Evolutionary conservation across 2,329 filamentous ascomycete genomes (phyloP).

Genomic region (Monosporascus sp.): DNA sequence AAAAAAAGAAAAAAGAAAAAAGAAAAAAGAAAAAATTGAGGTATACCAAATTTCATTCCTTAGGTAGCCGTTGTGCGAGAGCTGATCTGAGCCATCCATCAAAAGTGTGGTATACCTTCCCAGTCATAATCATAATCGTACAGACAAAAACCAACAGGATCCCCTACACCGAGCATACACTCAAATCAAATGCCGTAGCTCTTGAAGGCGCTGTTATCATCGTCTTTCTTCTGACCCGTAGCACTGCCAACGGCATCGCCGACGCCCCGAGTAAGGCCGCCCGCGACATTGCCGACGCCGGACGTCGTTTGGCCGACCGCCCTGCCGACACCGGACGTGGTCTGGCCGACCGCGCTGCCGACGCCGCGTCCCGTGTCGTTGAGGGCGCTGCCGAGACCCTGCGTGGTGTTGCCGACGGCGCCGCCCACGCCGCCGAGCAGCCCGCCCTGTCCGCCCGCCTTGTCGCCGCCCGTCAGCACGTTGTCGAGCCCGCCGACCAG

Average conservation of each 20-base stretch:
- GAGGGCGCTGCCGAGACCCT: constrained; percentile 24
- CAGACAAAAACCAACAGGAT: not conserved
- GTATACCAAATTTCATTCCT: not conserved
- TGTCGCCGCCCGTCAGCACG: constrained; percentile 27
- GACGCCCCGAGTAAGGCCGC: constrained; percentile 2
- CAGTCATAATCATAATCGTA: not conserved
- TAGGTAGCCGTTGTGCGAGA: no score
- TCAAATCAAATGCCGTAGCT: constrained; percentile 21
- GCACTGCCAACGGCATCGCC: constrained; percentile 12
- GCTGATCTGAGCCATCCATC: no score
- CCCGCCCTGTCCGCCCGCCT: constrained; percentile 27
- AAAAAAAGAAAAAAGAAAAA: not conserved
- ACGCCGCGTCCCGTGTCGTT: constrained; percentile 25
- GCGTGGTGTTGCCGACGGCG: constrained; percentile 24
- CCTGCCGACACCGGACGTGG: constrained; percentile 22
- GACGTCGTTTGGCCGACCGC: constrained; percentile 12
- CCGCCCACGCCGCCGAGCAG: constrained; percentile 26
- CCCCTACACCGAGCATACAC: not conserved
- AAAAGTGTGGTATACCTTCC: not conserved
- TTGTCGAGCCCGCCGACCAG: constrained; percentile 27
- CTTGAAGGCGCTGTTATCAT: constrained; percentile 15
- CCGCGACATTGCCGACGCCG: constrained; percentile 17
- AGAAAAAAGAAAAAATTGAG: no score
- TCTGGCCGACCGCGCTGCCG: constrained; percentile 25
- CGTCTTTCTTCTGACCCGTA: constrained; percentile 11